Percentiles rank a stretch among this genome's conserved stretches.
phyloP scores from a whole-genome alignment of 345 rosid genomes.

The Eutrema heterophyllum region DNA sequence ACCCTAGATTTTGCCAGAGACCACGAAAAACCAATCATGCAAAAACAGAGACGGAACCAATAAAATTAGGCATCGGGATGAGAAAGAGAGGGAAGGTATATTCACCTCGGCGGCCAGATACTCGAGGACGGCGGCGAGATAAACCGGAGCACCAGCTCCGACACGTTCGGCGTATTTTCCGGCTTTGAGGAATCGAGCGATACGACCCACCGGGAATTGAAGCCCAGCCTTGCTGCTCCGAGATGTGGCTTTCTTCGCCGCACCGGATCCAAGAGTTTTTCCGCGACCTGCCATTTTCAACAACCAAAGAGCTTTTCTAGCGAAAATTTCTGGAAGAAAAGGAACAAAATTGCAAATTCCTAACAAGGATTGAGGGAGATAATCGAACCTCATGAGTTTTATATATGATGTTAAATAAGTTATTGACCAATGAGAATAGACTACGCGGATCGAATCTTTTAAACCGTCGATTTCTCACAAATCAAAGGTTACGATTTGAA shows the following conservation, averaged over 20 bases:
- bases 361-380: background rate
- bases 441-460: slow-evolving; percentile 16
- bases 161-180: slow-evolving; percentile 96
- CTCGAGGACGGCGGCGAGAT: slow-evolving; percentile 92
- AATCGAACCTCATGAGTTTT: background rate
- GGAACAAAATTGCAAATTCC: background rate
- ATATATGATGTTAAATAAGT: background rate
- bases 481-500: slow-evolving; percentile 27
- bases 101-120: slow-evolving; percentile 91
- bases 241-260: slow-evolving; percentile 86
- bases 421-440: slow-evolving; percentile 34
- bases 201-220: slow-evolving; percentile 94
- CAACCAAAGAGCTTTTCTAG: background rate
- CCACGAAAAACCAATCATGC: background rate
- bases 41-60: background rate
- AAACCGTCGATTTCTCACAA: slow-evolving; percentile 35
- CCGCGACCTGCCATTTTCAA: slow-evolving; percentile 84
- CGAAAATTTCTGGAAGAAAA: background rate
- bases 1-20: slow-evolving; percentile 19
- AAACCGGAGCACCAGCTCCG: slow-evolving; percentile 95
- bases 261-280: slow-evolving; percentile 80
- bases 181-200: slow-evolving; percentile 89
- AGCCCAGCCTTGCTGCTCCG: slow-evolving; percentile 96
- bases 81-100: background rate
- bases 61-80: background rate